These are phyloP conservation scores for Colletotrichum paranaense DNA, from an alignment of 2,329 filamentous ascomycete genomes.

Conservation along the genomic window DNA sequence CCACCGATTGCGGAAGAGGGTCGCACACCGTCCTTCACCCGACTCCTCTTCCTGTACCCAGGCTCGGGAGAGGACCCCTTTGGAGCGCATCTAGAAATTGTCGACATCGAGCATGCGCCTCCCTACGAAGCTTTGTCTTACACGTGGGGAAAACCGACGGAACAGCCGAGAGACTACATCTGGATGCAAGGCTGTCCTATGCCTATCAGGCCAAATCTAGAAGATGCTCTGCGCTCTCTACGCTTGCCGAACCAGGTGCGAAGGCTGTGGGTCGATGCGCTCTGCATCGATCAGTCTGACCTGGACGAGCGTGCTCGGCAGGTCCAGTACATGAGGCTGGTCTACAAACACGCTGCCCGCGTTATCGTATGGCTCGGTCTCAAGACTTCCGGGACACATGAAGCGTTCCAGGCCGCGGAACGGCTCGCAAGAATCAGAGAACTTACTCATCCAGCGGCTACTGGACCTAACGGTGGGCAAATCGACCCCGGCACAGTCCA, in stretches of 20 bases:
- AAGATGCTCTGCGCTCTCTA: constrained; percentile 23
- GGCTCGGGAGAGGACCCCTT: constrained; percentile 33
- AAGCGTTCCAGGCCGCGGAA: constrained; percentile 25
- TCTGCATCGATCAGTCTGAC: constrained; percentile 40
- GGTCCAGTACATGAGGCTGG: constrained; percentile 32
- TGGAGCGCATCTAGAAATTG: constrained; percentile 21
- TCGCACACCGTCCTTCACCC: constrained; percentile 30
- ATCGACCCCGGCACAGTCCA: constrained; percentile 1
- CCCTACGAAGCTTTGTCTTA: constrained; percentile 37
- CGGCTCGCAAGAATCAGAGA: constrained; percentile 23
- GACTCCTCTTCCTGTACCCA: constrained; percentile 27
- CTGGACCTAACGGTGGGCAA: neutral
- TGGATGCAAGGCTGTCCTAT: constrained; percentile 21
- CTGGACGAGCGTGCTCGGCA: constrained; percentile 23
- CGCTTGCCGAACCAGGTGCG: constrained; percentile 13
- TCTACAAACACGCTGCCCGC: constrained; percentile 21
- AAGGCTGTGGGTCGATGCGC: constrained; percentile 40
- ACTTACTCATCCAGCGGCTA: neutral
- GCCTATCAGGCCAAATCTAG: constrained; percentile 27
- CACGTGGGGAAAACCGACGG: constrained; percentile 31
- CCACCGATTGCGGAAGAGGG: constrained; percentile 18
- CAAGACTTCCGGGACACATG: constrained; percentile 18
- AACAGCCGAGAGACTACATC: constrained; percentile 28
- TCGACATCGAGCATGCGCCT: constrained; percentile 27
- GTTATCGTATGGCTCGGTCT: constrained; percentile 27